Conservation (phyloP, 495 filamentous ascomycete species). For the Penicillium desertorum region DNA sequence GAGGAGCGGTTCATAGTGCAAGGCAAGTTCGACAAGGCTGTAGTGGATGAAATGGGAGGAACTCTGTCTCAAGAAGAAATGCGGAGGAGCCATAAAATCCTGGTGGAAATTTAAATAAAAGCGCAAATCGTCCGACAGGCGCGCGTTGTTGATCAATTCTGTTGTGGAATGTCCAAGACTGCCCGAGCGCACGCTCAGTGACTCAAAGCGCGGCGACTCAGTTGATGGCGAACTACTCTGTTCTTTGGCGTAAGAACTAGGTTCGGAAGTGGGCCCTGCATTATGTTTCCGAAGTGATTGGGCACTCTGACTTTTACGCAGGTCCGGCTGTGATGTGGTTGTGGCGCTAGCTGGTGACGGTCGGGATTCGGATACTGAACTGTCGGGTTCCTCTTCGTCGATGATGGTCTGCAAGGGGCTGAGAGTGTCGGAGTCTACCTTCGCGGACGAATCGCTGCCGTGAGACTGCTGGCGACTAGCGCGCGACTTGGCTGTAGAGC, state of each 20-base stretch:
- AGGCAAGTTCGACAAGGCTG: constrained; percentile 66
- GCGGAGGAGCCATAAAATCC: constrained; percentile 70
- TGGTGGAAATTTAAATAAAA: constrained; percentile 78
- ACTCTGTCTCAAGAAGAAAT: constrained; percentile 75
- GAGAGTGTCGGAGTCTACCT: constrained; percentile 44
- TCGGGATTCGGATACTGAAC: constrained; percentile 28
- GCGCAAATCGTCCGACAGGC: constrained; percentile 64
- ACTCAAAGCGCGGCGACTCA: constrained; percentile 40
- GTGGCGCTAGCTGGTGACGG: constrained; percentile 29
- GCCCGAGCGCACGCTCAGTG: constrained; percentile 35
- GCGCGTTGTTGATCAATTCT: constrained; percentile 38
- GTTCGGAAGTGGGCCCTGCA: constrained; percentile 33
- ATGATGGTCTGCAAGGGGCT: constrained; percentile 59
- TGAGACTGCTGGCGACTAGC: constrained; percentile 45
- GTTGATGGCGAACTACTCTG: constrained; percentile 48
- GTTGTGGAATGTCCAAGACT: constrained; percentile 32
- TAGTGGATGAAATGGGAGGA: constrained; percentile 68
- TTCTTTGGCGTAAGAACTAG: constrained; percentile 34
- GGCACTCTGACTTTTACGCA: constrained; percentile 34
- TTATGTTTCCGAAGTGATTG: constrained; percentile 45
- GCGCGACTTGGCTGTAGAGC: constrained; percentile 46
- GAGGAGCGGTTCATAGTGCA: constrained; percentile 77
- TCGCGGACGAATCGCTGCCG: constrained; percentile 51
- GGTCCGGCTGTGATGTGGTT: constrained; percentile 23
- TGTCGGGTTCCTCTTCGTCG: constrained; percentile 55